Base-by-base conservation (phyloP, 306 rosid genomes). In the Spatholobus suberectus region DNA sequence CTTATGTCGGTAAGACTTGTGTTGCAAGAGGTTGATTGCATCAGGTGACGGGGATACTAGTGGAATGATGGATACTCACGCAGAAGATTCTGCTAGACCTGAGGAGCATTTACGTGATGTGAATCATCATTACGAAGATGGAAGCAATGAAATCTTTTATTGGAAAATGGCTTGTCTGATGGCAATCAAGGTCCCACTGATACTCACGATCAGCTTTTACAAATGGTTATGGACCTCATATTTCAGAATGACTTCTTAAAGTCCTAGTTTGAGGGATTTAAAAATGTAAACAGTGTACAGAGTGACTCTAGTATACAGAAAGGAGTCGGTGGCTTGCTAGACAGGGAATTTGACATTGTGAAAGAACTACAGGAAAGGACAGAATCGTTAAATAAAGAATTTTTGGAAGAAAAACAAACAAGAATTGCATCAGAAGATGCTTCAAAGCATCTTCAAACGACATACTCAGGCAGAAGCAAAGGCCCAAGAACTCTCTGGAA, bases 341-440 rank as follows among this genome's bases (percentile, higher is more conserved):
- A 76, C 27, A 70, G 73, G 43, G 88, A 79, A 74, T 84, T 90
- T 55, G 84, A 85, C 68, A 75, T 78, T 59, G 86, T 80, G 77
- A 88, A 85, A 76, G 90, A 88, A 67, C 92, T 92, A 66, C 91
- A 68, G 68, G 89, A 81, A 82, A 89, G 58, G 81, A 81, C 94
- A 61, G 88, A 90, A 57, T 81, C 81, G 13, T 89, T 96, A 78
- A 88, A 81, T 74, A 87, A 76, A 78, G 91, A 91, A 59, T 94
- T 96, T 80, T 23, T 79, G 83, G 94, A 89, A 81, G 99, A 96
- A 85, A 96, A 86, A 44, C 93, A 91, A 81, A 96, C 97, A 13
- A 93, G 97, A 69, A 86, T 79, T 65, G 97, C 99, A 13, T 92
- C 98, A 0, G 99, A 96, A 79, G 92, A 80, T 82, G 97, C 98